Conservation (phyloP, 2,329 filamentous ascomycete genomes). For the Calonectria crousiana region DNA sequence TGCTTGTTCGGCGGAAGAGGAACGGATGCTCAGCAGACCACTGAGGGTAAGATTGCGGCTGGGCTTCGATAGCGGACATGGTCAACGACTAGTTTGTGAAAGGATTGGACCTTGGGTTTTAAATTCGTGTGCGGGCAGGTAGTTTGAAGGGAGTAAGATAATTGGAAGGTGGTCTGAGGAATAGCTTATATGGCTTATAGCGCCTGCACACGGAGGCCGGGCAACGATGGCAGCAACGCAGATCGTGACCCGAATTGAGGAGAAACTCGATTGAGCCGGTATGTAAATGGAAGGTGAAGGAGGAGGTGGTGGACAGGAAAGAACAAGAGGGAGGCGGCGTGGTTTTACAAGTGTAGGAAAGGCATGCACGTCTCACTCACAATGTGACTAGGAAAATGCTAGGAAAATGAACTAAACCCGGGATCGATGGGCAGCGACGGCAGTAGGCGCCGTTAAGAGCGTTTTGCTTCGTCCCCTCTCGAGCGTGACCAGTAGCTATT, state of each 20-base stretch:
- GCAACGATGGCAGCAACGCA: not conserved
- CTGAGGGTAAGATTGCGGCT: conserved; percentile 38
- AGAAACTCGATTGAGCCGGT: not conserved
- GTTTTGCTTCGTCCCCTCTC: conserved; percentile 25
- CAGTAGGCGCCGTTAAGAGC: conserved; percentile 36
- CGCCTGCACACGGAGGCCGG: not conserved
- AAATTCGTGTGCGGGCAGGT: not conserved
- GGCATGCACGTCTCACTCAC: conserved; percentile 23
- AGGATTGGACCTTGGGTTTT: conserved; percentile 13
- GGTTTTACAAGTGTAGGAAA: conserved; percentile 32
- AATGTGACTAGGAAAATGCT: conserved; percentile 7
- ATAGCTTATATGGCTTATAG: not conserved
- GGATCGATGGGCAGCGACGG: conserved; percentile 23
- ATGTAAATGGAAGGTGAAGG: conserved; percentile 13
- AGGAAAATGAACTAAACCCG: conserved; percentile 12
- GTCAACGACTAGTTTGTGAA: conserved; percentile 24
- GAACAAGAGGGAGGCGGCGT: not conserved
- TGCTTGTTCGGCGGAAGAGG: conserved; percentile 38
- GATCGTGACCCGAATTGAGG: not conserved
- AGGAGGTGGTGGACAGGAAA: not conserved
- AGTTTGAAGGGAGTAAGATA: not conserved
- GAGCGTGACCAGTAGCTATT: conserved; percentile 26
- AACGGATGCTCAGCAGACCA: conserved; percentile 40
- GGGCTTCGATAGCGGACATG: conserved; percentile 40
- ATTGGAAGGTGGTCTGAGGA: conserved; percentile 5